These are phyloP conservation scores for Luvunga scandens DNA, from an alignment of 345 rosid genomes.

Conservation along the genomic window DNA sequence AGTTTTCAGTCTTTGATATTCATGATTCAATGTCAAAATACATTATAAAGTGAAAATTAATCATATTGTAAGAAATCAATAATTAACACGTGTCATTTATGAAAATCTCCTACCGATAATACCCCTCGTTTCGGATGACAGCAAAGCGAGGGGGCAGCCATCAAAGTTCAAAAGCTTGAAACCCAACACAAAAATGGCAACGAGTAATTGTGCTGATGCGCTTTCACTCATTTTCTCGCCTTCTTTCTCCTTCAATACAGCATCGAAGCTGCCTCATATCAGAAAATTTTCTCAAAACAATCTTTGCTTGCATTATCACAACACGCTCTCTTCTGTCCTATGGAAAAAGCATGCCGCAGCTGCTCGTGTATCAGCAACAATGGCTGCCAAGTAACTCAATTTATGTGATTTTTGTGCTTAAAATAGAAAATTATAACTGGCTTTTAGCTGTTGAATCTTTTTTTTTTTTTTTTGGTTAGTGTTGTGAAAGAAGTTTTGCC, in stretches of 20 bases:
- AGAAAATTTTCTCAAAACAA: neutral
- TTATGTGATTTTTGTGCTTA: neutral
- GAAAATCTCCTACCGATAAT: neutral
- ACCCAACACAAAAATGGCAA: neutral
- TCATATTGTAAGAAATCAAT: neutral
- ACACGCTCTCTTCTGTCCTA: neutral
- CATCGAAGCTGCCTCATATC: neutral
- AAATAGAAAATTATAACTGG: neutral
- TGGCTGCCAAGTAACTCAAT: conserved; percentile 26
- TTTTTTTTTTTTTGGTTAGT: conserved; percentile 17
- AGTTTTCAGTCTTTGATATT: too few relatives aligned
- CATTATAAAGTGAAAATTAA: too few relatives aligned
- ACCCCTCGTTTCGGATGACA: neutral
- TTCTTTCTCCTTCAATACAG: neutral
- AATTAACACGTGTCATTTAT: neutral
- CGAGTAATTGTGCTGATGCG: neutral
- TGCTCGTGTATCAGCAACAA: conserved; percentile 13
- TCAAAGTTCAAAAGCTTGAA: neutral
- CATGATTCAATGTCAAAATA: too few relatives aligned
- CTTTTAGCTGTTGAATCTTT: neutral
- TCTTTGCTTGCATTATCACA: neutral
- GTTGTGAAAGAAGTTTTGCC: conserved; percentile 48
- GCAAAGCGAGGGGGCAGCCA: neutral
- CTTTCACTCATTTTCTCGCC: neutral
- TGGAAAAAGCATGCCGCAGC: neutral